A percentile compares a stretch with the other conserved stretches of the same genome.
These are phyloP conservation scores for Pleurotus sapidus DNA, from an alignment of 768 basidiomycete genomes.

Conservation along the genomic window DNA sequence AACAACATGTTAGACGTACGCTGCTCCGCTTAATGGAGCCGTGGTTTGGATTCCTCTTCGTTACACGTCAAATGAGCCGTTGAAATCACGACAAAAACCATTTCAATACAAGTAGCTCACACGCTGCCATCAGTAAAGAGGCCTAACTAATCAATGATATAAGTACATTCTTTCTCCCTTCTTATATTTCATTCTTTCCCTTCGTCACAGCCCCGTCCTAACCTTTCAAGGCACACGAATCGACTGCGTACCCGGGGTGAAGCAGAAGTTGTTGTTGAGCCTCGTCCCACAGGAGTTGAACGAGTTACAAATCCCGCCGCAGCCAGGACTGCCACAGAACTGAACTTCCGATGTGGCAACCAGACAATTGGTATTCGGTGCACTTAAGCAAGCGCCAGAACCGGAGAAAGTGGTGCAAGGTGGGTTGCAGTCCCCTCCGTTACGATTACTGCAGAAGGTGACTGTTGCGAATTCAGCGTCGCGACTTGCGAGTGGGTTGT, in stretches of 20 bases:
- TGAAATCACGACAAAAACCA: too few species aligned
- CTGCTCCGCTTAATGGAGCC: too few species aligned
- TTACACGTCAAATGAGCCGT: too few species aligned
- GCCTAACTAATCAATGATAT: too few species aligned
- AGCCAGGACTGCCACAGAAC: not conserved
- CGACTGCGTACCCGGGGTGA: not conserved
- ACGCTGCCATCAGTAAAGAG: too few species aligned
- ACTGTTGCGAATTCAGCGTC: not conserved
- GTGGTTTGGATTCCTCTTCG: too few species aligned
- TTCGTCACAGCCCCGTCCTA: too few species aligned
- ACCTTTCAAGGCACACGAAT: not conserved
- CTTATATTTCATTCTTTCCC: too few species aligned
- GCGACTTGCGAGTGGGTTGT: not conserved
- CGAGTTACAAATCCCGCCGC: not conserved
- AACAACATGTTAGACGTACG: too few species aligned
- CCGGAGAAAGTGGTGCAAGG: not conserved
- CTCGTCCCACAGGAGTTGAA: not conserved
- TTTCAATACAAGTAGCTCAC: too few species aligned
- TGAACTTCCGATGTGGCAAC: not conserved
- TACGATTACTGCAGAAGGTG: not conserved
- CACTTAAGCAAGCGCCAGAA: not conserved
- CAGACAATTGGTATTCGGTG: not conserved
- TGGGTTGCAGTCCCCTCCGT: not conserved
- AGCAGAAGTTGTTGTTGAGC: constrained; percentile 2
- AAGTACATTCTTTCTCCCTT: too few species aligned